These are phyloP conservation scores for Heliosperma pusillum DNA, from an alignment of 148 eudicot genomes.

Conservation along the genomic window DNA sequence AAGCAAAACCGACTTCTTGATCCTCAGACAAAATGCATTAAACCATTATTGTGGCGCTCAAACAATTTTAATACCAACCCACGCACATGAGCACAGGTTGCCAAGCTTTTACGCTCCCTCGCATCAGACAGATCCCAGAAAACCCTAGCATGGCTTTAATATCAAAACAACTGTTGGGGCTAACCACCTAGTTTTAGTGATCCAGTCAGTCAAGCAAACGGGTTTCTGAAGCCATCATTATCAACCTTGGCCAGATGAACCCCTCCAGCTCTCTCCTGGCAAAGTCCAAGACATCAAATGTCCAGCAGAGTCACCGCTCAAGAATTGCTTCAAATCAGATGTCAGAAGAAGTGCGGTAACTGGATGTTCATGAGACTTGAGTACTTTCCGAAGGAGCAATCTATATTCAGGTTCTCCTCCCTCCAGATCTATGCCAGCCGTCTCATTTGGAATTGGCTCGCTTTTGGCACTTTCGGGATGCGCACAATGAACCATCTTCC, in stretches of 20 bases:
- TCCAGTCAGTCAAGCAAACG: conserved; percentile 12
- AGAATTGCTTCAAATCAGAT: conserved; percentile 71
- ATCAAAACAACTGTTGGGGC: conserved; percentile 16
- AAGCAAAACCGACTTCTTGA: background rate
- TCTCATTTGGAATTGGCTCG: conserved; percentile 31
- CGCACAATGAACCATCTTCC: conserved; percentile 80
- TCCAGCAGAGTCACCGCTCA: conserved; percentile 84
- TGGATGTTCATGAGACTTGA: conserved; percentile 78
- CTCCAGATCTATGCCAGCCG: conserved; percentile 46
- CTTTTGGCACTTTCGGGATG: conserved; percentile 35
- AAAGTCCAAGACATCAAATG: conserved; percentile 89
- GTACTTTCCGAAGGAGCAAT: conserved; percentile 70
- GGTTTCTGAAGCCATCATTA: background rate
- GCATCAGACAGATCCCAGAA: conserved; percentile 19
- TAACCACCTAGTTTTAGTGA: conserved; percentile 15
- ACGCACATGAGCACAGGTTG: conserved; percentile 40
- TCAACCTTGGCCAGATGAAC: conserved; percentile 55
- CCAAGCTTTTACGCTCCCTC: conserved; percentile 22
- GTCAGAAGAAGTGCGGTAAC: conserved; percentile 84
- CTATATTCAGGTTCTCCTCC: conserved; percentile 62
- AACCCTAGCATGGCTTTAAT: conserved; percentile 12
- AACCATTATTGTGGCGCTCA: background rate
- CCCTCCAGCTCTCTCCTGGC: conserved; percentile 70
- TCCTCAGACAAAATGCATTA: background rate
- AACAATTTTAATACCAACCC: background rate